Conservation (phyloP, 805 yeast genomes). For the Pichia paraexigua region DNA sequence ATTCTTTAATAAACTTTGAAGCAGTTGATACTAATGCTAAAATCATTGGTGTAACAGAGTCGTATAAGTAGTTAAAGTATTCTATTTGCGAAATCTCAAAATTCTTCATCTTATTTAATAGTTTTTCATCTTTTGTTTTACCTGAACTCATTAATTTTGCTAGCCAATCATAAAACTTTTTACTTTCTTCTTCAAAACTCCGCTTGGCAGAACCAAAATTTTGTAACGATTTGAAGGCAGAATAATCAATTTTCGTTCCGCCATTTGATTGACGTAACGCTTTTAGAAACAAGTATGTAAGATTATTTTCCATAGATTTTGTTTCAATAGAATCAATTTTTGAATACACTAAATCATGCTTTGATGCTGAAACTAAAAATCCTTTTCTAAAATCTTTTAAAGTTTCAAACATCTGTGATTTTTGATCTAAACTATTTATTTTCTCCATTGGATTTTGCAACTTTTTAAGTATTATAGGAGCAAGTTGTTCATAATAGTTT, state of each 20-base stretch:
- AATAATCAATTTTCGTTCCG: conserved; percentile 1
- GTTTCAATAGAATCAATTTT: not conserved
- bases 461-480: conserved; percentile 15
- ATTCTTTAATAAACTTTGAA: not conserved
- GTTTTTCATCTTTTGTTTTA: conserved; percentile 27
- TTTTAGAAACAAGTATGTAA: not conserved
- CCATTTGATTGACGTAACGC: conserved; percentile 6
- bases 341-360: conserved; percentile 1
- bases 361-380: conserved; percentile 4
- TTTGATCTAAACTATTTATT: conserved; percentile 14
- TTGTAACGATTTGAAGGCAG: not conserved
- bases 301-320: not conserved
- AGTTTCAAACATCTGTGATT: not conserved
- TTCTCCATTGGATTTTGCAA: conserved; percentile 14
- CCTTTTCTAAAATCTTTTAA: conserved; percentile 8
- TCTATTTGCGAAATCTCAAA: conserved; percentile 27
- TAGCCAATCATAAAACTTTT: conserved; percentile 30
- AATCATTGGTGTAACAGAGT: conserved; percentile 17
- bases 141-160: conserved; percentile 29
- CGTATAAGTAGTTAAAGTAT: conserved; percentile 24
- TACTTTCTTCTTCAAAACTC: conserved; percentile 31
- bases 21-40: conserved; percentile 7
- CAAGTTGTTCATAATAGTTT: conserved; percentile 20
- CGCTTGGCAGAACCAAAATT: conserved; percentile 15
- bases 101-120: conserved; percentile 22